Base-by-base conservation (phyloP, 345 rosid genomes). In the Arabidopsis suecica region DNA sequence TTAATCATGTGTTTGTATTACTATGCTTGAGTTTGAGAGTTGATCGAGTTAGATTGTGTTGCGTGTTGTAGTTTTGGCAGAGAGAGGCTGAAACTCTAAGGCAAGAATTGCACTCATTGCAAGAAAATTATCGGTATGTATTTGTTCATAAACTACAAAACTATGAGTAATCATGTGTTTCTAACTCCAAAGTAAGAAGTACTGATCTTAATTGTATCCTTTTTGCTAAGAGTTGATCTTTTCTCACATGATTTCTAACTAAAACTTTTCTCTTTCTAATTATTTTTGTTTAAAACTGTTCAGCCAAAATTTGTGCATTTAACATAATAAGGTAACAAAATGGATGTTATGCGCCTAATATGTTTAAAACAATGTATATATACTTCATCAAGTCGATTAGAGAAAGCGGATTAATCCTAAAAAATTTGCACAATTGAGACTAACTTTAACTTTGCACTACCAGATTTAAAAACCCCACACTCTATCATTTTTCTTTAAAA, bases 1-100 rank as follows among this genome's bases (percentile, higher is more conserved):
- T 37, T 38, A 64, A 20, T 63, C 41, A 71, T 48, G 40, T 64
- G 40, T 64, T 71, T 58, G 55, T 64, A 14, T 12, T 3, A 20
- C 38, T 9, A n/a, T 7, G 54, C 49, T 61, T 69, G 62, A 76
- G 13, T 69, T 61, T 41, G 23, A 30, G 51, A 67, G 38, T 60
- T 67, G 44, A 72, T 34, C 18, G 53, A n/a, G 11, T 55, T 61
- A 13, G 20, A 5, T 55, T 28, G 36, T 49, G 36, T 79, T 37
- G 41, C 60, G 12, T 65, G 38, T 20, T 44, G 34, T 69, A 90
- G 96, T 85, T 82, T 76, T 88, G 93, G 96, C 87, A 85, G 80
- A 78, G 84, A 47, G 93, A 90, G 74, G 87, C 84, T 5, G 78
- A 83, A 75, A 50, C 67, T 56, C 59, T 90, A 68, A 65, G 87